A percentile compares a stretch with the other conserved stretches of the same genome.
These are phyloP conservation scores for Leptoxyphium fumago DNA, from an alignment of 2,329 filamentous ascomycete species.

Conservation along the genomic window DNA sequence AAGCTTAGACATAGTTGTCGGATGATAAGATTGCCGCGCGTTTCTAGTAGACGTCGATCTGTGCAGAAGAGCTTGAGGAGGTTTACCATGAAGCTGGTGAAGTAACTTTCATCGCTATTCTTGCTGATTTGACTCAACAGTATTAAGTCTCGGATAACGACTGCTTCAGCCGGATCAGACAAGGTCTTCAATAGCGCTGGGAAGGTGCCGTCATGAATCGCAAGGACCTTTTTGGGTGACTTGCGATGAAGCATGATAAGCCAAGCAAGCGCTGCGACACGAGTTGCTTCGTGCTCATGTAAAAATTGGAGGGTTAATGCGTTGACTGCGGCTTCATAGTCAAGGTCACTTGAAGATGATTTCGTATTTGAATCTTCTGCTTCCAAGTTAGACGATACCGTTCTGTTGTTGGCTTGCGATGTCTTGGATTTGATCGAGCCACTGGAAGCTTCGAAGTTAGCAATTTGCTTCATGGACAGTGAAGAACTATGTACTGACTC, in stretches of 20 bases:
- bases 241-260: conserved; percentile 95
- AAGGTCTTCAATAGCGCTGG: conserved; percentile 90
- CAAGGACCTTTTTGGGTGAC: conserved; percentile 72
- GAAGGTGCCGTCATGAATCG: conserved; percentile 95
- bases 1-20: conserved; percentile 84
- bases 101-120: conserved; percentile 95
- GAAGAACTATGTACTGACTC: conserved; percentile 7
- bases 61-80: conserved; percentile 90
- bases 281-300: conserved; percentile 91
- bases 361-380: conserved; percentile 27
- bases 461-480: conserved; percentile 11
- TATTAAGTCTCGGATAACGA: conserved; percentile 88
- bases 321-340: conserved; percentile 88
- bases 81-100: conserved; percentile 96
- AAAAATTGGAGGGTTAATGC: conserved; percentile 86
- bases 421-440: conserved; percentile 9
- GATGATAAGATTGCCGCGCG: conserved; percentile 88
- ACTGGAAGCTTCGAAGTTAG: conserved; percentile 11
- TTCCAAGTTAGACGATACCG: not conserved
- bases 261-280: conserved; percentile 88
- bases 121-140: conserved; percentile 89
- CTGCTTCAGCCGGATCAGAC: conserved; percentile 86
- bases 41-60: conserved; percentile 79
- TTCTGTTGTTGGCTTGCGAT: conserved; percentile 15
- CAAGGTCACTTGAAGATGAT: conserved; percentile 54